Evolutionary conservation across 805 yeast genomes (phyloP).

Genomic region (Middelhovenomyces tepae): DNA sequence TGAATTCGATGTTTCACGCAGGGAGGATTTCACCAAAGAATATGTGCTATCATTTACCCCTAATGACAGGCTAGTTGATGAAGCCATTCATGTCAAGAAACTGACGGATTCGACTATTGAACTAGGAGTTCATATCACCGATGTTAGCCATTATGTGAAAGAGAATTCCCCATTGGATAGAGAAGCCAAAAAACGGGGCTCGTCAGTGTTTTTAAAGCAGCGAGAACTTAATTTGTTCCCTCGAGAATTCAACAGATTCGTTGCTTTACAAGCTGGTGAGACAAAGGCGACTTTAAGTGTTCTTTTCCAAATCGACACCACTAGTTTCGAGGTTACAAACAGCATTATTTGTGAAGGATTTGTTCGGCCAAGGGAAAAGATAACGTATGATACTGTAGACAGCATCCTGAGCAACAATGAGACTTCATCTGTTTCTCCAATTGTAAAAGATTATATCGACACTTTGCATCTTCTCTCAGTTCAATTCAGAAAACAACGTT

Average conservation of each 20-base stretch:
- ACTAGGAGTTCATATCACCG: conserved; percentile 80
- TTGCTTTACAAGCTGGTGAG: conserved; percentile 52
- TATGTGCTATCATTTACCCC: conserved; percentile 55
- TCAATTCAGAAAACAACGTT: conserved; percentile 62
- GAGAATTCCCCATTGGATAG: conserved; percentile 75
- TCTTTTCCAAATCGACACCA: conserved; percentile 68
- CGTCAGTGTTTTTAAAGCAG: conserved; percentile 83
- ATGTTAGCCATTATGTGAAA: conserved; percentile 61
- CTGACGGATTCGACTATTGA: conserved; percentile 54
- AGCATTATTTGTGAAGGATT: conserved; percentile 69
- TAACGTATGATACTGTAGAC: conserved; percentile 14
- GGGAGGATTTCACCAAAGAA: conserved; percentile 50
- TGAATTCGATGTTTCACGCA: conserved; percentile 25
- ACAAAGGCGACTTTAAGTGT: conserved; percentile 65
- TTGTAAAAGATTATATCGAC: conserved; percentile 55
- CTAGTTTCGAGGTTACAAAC: conserved; percentile 61
- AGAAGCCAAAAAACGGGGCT: conserved; percentile 82
- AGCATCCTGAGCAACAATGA: conserved; percentile 9
- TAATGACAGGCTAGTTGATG: conserved; percentile 54
- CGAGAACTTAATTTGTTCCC: conserved; percentile 62
- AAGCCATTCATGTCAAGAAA: conserved; percentile 72
- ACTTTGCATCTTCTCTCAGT: conserved; percentile 57
- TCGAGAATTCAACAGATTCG: conserved; percentile 43
- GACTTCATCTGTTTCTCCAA: conserved; percentile 31
- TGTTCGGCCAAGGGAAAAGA: conserved; percentile 52